Evolutionary conservation across 345 rosid genomes (phyloP).

Genomic region (Eucalyptus pauciflora): DNA sequence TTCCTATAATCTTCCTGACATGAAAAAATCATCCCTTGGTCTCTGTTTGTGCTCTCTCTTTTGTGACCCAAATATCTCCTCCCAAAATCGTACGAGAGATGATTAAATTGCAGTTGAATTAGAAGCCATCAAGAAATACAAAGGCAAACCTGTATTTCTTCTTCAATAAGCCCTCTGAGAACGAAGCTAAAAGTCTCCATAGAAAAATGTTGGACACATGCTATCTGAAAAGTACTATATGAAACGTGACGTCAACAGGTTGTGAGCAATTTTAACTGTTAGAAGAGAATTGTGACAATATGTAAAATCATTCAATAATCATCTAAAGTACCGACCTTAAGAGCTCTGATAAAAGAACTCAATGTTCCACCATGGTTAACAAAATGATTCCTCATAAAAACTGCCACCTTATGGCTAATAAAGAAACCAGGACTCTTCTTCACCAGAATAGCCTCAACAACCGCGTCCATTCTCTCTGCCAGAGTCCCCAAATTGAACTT

Average conservation of each 20-base stretch:
- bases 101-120: neutral
- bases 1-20: neutral
- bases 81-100: neutral
- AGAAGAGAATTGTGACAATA: neutral
- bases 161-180: slow-evolving; percentile 34
- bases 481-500: slow-evolving; percentile 71
- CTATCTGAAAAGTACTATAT: slow-evolving; percentile 42
- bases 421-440: slow-evolving; percentile 65
- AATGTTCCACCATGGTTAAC: slow-evolving; percentile 76
- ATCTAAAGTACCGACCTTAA: slow-evolving; percentile 50
- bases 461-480: slow-evolving; percentile 77
- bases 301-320: neutral
- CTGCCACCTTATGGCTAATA: slow-evolving; percentile 64
- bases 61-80: neutral
- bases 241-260: slow-evolving; percentile 4
- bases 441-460: slow-evolving; percentile 68
- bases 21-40: neutral
- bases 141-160: slow-evolving; percentile 29
- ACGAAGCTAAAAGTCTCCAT: slow-evolving; percentile 60
- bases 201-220: slow-evolving; percentile 79
- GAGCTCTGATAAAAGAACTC: slow-evolving; percentile 72
- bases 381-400: slow-evolving; percentile 70
- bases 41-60: neutral
- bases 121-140: neutral
- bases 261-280: neutral